These are phyloP conservation scores for Collariella sp. DNA, from an alignment of 495 filamentous ascomycete genomes.

Conservation along the genomic window DNA sequence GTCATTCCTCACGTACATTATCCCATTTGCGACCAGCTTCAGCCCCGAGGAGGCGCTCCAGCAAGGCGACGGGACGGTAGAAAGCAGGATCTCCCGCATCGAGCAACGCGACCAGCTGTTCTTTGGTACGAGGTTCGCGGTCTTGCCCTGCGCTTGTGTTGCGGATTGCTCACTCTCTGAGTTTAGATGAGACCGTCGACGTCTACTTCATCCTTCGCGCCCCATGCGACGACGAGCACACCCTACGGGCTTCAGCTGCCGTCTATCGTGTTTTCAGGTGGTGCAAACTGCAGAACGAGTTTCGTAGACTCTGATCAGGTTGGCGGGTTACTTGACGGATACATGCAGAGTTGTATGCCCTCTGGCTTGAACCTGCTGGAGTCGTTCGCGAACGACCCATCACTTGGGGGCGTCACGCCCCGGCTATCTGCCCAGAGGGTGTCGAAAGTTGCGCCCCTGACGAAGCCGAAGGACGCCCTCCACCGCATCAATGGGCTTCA, in stretches of 20 bases:
- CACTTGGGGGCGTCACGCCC: slow-evolving; percentile 55
- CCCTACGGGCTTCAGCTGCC: slow-evolving; percentile 66
- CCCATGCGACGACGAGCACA: slow-evolving; percentile 50
- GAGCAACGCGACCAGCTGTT: slow-evolving; percentile 45
- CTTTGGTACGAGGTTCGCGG: slow-evolving; percentile 54
- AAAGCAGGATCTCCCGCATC: slow-evolving; percentile 40
- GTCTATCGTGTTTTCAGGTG: slow-evolving; percentile 65
- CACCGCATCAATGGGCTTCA: slow-evolving; percentile 56
- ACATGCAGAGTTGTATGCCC: slow-evolving; percentile 66
- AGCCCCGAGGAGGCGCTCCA: slow-evolving; percentile 53
- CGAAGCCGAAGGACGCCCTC: slow-evolving; percentile 44
- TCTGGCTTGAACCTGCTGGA: slow-evolving; percentile 76
- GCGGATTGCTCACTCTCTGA: slow-evolving; percentile 53
- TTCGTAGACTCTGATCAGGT: slow-evolving; percentile 42
- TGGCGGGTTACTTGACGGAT: slow-evolving; percentile 50
- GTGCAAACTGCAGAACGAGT: slow-evolving; percentile 51
- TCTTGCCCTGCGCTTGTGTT: slow-evolving; percentile 32
- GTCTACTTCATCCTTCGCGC: slow-evolving; percentile 66
- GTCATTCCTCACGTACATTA: slow-evolving; percentile 67
- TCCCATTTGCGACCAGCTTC: slow-evolving; percentile 61
- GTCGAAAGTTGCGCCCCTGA: slow-evolving; percentile 60
- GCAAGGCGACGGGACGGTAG: slow-evolving; percentile 29
- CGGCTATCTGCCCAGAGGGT: slow-evolving; percentile 74
- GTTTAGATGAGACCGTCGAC: slow-evolving; percentile 67
- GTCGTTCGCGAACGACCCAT: slow-evolving; percentile 61